phyloP scores from a whole-genome alignment of 148 eudicot species.

The Rhododendron henanense region DNA sequence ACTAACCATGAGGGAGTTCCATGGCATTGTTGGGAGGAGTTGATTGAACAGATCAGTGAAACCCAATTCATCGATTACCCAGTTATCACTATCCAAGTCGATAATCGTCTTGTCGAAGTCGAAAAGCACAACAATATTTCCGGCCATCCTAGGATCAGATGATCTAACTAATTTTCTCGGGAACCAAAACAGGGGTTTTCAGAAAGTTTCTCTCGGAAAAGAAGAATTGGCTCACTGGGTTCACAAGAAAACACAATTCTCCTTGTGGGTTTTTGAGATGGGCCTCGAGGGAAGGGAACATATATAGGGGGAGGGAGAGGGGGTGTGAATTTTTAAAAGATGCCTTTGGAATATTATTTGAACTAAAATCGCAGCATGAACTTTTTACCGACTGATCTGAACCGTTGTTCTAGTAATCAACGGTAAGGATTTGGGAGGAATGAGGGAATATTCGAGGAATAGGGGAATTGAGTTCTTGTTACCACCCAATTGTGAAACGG shows the following conservation, averaged over 20 bases:
- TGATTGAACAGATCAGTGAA: conserved; percentile 59
- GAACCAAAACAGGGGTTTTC: neutral
- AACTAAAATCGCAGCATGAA: neutral
- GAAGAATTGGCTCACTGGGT: neutral
- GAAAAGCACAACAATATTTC: conserved; percentile 54
- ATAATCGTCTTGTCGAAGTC: conserved; percentile 85
- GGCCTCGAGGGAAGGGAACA: conserved; percentile 4
- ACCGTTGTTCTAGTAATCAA: neutral
- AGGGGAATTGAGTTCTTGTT: neutral
- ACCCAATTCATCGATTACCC: conserved; percentile 79
- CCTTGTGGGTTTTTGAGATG: neutral
- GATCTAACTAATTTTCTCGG: neutral
- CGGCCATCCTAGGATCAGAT: conserved; percentile 22
- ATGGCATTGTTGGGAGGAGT: conserved; percentile 70
- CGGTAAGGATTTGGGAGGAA: neutral
- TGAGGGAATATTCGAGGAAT: neutral
- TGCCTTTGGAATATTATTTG: conserved; percentile 33
- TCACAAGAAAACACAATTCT: neutral
- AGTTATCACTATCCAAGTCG: conserved; percentile 68
- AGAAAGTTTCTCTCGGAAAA: neutral
- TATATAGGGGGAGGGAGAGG: neutral
- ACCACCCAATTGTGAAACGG: neutral
- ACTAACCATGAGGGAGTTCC: conserved; percentile 76
- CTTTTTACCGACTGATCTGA: neutral
- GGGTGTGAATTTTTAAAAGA: conserved; percentile 1